phyloP scores from a whole-genome alignment of 805 yeast species.

The Candida taoyuanica region DNA sequence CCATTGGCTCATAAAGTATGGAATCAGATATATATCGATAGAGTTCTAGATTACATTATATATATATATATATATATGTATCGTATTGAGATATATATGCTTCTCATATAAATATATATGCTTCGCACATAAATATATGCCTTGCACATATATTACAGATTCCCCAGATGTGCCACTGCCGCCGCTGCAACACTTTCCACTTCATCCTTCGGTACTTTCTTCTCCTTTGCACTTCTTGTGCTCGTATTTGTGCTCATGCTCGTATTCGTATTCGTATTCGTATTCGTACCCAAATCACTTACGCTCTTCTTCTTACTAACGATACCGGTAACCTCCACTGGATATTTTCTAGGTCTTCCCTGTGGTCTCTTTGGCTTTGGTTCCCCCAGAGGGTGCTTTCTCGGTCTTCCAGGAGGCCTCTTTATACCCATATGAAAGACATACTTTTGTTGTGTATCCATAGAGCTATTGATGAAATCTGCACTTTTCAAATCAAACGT shows the following conservation, averaged over 20 bases:
- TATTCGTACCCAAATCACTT: not conserved
- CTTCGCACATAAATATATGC: too few relatives aligned
- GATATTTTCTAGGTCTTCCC: slow-evolving; percentile 28
- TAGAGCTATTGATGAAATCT: slow-evolving; percentile 1
- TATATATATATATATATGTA: too few relatives aligned
- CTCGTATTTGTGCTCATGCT: not conserved
- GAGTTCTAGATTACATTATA: too few relatives aligned
- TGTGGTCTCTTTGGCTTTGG: slow-evolving; percentile 33
- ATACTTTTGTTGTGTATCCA: slow-evolving; percentile 14
- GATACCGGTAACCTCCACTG: slow-evolving; percentile 14
- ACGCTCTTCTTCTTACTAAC: slow-evolving; percentile 1
- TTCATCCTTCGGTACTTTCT: slow-evolving; percentile 11
- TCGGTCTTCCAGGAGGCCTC: slow-evolving; percentile 46
- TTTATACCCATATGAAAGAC: slow-evolving; percentile 25
- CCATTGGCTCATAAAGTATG: too few relatives aligned
- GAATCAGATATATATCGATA: too few relatives aligned
- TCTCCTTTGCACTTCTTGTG: slow-evolving; percentile 15
- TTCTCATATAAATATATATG: too few relatives aligned
- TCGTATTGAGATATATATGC: too few relatives aligned
- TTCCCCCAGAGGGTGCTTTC: slow-evolving; percentile 44
- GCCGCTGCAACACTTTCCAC: slow-evolving; percentile 14
- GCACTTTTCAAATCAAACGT: slow-evolving; percentile 11
- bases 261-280: not conserved
- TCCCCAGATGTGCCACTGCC: slow-evolving; percentile 9
- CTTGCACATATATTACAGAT: too few relatives aligned